Evolutionary conservation across 2,329 filamentous ascomycete genomes (phyloP), one percentile per base, ranked within the genome.

Genomic region (Ophiostoma perfectum): DNA sequence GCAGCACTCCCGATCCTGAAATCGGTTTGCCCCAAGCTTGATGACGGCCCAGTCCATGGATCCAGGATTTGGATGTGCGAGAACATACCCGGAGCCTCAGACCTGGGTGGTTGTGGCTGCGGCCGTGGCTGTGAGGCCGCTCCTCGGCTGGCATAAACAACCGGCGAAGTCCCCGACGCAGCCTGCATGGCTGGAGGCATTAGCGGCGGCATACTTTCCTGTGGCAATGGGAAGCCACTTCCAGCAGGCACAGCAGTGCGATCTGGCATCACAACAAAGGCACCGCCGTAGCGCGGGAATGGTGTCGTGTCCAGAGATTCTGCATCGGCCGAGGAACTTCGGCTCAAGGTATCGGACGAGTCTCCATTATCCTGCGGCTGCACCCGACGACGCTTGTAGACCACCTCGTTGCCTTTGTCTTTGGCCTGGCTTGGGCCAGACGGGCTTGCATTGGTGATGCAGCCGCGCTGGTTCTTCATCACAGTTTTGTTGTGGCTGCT

Each of bases 181-280:
- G 7, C 49, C 38, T 63, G 42, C 3, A 60, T 55, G 9, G 52
- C 9, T 14, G 55, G 27, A 27, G 27, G 27, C 27, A 27, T 27
- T 27, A 27, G 27, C 27, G 27, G 27, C 1, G 27, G 55, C 9
- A 60, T 14, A 8, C n/a, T 8, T 55, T 27, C 49, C 4, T 55
- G 49, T 9, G 49, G 2, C 27, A 2, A 9, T 27, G 7, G 8
- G 14, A 27, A 27, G 49, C 7, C 18, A 14, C 8, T 18, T 5
- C n/a, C 49, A 27, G n/a, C 3, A 12, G 14, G n/a, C 18, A 38
- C 45, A n/a, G 45, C 38, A 6, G 63, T 49, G 14, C 63, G 64
- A 58, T 66, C 62, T 7, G 63, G 63, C 55, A 70, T 16, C 1
- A 66, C 66, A 12, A 65, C 60, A 65, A 69, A 69, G 2, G 63